A percentile compares a stretch with the other conserved stretches of the same genome.
Evolutionary conservation across 148 eudicot species (phyloP).

Genomic region (Amaranthus palmeri): DNA sequence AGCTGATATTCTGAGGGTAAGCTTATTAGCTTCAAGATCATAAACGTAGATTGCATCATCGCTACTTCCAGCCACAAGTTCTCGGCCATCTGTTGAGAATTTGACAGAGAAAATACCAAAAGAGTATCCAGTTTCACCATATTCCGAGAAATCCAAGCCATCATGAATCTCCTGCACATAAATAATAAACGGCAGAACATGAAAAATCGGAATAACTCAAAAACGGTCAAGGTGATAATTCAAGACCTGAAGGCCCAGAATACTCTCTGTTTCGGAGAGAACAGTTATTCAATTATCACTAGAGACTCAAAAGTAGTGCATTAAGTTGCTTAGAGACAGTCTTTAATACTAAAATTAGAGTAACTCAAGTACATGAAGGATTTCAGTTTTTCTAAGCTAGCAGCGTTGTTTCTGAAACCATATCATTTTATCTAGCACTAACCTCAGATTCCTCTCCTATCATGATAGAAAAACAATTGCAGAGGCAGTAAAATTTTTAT

Average conservation of each 20-base stretch:
- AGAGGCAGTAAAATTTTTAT: too few species aligned
- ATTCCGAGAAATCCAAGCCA: slow-evolving; percentile 58
- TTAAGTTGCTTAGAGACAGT: too few species aligned
- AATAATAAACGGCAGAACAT: background rate
- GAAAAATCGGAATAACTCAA: background rate
- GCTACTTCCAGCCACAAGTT: slow-evolving; percentile 74
- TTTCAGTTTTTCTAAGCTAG: too few species aligned
- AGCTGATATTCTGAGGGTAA: slow-evolving; percentile 50
- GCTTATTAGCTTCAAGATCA: slow-evolving; percentile 56
- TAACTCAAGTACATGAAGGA: too few species aligned
- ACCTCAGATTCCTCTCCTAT: too few species aligned
- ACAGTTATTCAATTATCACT: too few species aligned
- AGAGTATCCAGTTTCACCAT: slow-evolving; percentile 34
- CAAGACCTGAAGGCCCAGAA: background rate
- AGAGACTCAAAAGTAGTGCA: too few species aligned
- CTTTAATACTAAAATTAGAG: too few species aligned
- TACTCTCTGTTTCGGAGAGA: too few species aligned
- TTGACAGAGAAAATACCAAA: slow-evolving; percentile 79
- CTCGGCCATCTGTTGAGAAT: slow-evolving; percentile 78
- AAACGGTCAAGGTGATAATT: background rate
- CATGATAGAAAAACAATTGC: too few species aligned
- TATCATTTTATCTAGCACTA: too few species aligned
- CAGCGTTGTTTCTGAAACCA: too few species aligned
- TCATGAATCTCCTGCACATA: slow-evolving; percentile 76
- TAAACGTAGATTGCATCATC: slow-evolving; percentile 62